phyloP scores from a whole-genome alignment of 371 early-diverging fungal genomes.

The Dichotomocladium elegans region DNA sequence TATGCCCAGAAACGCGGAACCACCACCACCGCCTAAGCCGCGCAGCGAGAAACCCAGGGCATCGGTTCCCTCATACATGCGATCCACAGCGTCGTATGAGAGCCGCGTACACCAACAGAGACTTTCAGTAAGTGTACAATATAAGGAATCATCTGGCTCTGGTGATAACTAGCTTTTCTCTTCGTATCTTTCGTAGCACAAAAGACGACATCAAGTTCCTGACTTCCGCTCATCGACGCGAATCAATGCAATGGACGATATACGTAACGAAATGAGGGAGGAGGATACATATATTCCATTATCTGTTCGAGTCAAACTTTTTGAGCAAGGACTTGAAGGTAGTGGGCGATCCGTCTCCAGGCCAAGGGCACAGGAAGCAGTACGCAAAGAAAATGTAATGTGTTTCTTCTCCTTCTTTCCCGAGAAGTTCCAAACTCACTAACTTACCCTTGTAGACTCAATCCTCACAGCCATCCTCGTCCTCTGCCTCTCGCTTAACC shows the following conservation, averaged over 20 bases:
- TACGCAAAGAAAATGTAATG: neutral
- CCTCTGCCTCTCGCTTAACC: conserved; percentile 1
- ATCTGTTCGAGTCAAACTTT: conserved; percentile 17
- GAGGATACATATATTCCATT: conserved; percentile 17
- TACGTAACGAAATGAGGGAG: conserved; percentile 14
- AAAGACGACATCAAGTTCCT: neutral
- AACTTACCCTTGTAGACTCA: no score
- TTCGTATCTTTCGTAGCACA: no score
- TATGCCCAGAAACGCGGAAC: neutral
- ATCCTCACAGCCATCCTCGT: no score
- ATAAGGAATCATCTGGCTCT: no score
- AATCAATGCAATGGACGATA: conserved; percentile 25
- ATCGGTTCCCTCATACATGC: conserved; percentile 13
- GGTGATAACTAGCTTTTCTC: no score
- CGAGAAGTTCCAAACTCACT: no score
- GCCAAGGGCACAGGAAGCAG: neutral
- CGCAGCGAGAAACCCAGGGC: neutral
- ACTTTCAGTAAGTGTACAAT: no score
- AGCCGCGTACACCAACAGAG: no score
- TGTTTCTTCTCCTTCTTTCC: no score
- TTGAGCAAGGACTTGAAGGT: conserved; percentile 12
- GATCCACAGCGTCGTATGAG: conserved; percentile 10
- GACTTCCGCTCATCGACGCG: conserved; percentile 13
- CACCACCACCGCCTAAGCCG: neutral
- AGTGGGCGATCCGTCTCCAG: neutral